Evolutionary conservation across 2,329 filamentous ascomycete genomes (phyloP), one percentile per base, ranked within the genome.

Genomic region (Myriangium duriaei): DNA sequence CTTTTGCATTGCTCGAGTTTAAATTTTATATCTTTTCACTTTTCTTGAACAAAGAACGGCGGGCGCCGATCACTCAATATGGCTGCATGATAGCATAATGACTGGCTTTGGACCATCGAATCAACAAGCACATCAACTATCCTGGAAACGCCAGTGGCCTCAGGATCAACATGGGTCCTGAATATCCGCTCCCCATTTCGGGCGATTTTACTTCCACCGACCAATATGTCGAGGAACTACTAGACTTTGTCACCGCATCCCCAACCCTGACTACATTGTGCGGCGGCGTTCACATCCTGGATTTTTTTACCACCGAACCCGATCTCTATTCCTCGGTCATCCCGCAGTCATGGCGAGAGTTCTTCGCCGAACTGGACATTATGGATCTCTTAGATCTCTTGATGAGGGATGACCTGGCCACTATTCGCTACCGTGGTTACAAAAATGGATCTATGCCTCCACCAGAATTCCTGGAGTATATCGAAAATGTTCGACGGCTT

Each of bases 241-340:
- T 96, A 16, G 56, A 74, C 13, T 94, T 96, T 51, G 73, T 78
- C 1, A 76, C 76, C 4, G 76, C 75, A 2, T 82, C 81, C 32
- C 72, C 79, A 38, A 67, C 85, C 1, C 86, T 95, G 49, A 81
- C 84, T 47, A 84, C 83, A 16, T 69, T 98, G n/a, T 94, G 86
- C 54, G 91, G 91, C 38, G 87, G 88, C n/a, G 83, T 96, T 1
- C 91, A 98, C 55, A 87, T 98, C 45, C 70, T 96, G 40, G 91
- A 98, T 57, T 96, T 98, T 61, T 85, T 95, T 62, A 95, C 86
- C 2, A 74, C 76, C 30, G 74, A 85, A 33, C 83, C 85, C 4
- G 81, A 85, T 45, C 69, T 95, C 0, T 98, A 94, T 56, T 74
- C 80, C 37, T 68, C 72, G 1, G 71, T 88, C 1, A 60, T 98